These are phyloP conservation scores for Nitzschia putrida DNA, from an alignment of 108 stramenopile species.

Conservation along the genomic window DNA sequence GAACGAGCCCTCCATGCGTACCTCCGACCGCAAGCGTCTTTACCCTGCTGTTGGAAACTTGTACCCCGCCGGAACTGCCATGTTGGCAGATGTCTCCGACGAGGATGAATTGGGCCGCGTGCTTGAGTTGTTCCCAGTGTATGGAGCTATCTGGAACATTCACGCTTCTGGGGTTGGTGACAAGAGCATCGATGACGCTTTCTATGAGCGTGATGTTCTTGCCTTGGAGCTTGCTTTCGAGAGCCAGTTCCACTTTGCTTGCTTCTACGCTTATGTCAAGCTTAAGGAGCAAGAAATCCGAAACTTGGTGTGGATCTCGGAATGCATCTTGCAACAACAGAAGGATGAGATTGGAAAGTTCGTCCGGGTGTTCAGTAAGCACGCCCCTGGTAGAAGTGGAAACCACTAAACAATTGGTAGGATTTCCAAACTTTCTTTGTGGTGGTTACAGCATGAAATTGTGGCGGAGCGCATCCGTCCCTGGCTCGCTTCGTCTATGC, in stretches of 20 bases:
- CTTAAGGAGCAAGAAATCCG: slow-evolving; percentile 99
- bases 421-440: too few relatives aligned
- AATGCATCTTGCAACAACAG: slow-evolving; percentile 98
- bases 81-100: slow-evolving; percentile 87
- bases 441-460: too few relatives aligned
- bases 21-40: slow-evolving; percentile 90
- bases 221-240: slow-evolving; percentile 97
- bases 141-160: slow-evolving; percentile 91
- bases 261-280: slow-evolving; percentile 98
- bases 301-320: slow-evolving; percentile 99
- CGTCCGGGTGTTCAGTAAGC: slow-evolving; percentile 93
- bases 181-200: slow-evolving; percentile 97
- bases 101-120: slow-evolving; percentile 90
- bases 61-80: slow-evolving; percentile 95
- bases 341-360: slow-evolving; percentile 98
- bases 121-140: slow-evolving; percentile 89
- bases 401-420: too few relatives aligned
- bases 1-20: slow-evolving; percentile 94
- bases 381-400: slow-evolving; percentile 6
- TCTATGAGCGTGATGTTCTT: slow-evolving; percentile 97
- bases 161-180: slow-evolving; percentile 80
- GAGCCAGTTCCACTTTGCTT: slow-evolving; percentile 97
- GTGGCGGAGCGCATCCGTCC: too few relatives aligned
- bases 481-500: too few relatives aligned
- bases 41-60: slow-evolving; percentile 97